A percentile compares a stretch with the other conserved stretches of the same genome.
Conservation (phyloP, 2,329 filamentous ascomycete species). For the Colletotrichum theobromicola region DNA sequence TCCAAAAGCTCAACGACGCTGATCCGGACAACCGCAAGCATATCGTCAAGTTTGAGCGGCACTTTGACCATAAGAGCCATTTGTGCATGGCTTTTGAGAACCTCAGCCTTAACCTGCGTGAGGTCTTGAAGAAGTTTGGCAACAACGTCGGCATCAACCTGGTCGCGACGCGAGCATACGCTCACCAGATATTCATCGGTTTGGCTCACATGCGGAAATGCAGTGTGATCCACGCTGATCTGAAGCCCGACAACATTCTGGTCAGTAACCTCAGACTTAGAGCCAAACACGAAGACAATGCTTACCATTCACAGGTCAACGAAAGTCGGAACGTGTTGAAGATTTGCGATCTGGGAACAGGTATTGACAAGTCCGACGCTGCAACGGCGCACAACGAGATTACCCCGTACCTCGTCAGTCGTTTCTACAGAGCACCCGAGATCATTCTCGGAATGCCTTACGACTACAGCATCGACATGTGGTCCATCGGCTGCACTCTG, state of each 20-base stretch:
- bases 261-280: constrained; percentile 49
- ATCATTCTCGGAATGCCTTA: constrained; percentile 97
- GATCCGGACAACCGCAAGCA: constrained; percentile 92
- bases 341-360: constrained; percentile 96
- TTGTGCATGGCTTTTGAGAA: constrained; percentile 98
- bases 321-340: constrained; percentile 86
- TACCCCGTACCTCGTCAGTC: constrained; percentile 92
- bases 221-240: constrained; percentile 92
- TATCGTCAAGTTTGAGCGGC: constrained; percentile 83
- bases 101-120: constrained; percentile 88
- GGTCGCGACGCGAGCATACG: constrained; percentile 84
- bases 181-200: constrained; percentile 92
- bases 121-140: constrained; percentile 94
- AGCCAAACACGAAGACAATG: not conserved
- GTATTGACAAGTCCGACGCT: constrained; percentile 84
- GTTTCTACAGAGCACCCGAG: constrained; percentile 96
- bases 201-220: constrained; percentile 88
- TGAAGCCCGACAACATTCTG: constrained; percentile 98
- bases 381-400: constrained; percentile 78
- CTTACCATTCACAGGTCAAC: constrained; percentile 63
- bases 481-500: constrained; percentile 96
- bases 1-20: constrained; percentile 83
- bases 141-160: constrained; percentile 93
- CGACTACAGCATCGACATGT: constrained; percentile 94
- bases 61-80: constrained; percentile 94